Conservation (phyloP, 208 protist genomes). For the Leishmania arabica region DNA sequence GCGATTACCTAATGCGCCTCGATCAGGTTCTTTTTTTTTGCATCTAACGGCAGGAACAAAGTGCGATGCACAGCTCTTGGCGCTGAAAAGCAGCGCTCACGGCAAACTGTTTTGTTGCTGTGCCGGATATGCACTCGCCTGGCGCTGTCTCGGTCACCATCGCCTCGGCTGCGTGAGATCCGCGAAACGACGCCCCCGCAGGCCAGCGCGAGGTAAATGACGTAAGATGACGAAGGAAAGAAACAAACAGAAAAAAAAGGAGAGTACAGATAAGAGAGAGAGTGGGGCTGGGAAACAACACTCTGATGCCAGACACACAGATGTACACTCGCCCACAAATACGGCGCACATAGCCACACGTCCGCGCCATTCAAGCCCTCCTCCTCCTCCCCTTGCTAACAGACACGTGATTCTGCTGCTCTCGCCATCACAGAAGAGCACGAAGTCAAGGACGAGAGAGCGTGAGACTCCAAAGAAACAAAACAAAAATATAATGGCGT, state of each 20-base stretch:
- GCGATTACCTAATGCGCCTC: neutral
- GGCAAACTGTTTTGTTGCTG: neutral
- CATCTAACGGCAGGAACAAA: neutral
- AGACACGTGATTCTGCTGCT: neutral
- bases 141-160: neutral
- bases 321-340: neutral
- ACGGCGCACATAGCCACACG: neutral
- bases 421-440: neutral
- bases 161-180: neutral
- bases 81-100: neutral
- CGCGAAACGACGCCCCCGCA: too few species aligned
- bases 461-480: neutral
- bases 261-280: slow-evolving; percentile 6
- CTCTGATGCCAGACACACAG: neutral
- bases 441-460: neutral
- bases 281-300: neutral
- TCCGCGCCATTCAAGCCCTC: neutral
- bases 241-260: neutral
- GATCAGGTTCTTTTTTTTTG: neutral
- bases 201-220: neutral
- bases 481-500: neutral
- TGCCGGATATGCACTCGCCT: neutral
- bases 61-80: neutral
- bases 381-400: neutral
- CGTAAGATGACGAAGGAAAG: neutral